Evolutionary conservation across 106 monocot species (phyloP).

Genomic region (Apostasia shenzhenica): DNA sequence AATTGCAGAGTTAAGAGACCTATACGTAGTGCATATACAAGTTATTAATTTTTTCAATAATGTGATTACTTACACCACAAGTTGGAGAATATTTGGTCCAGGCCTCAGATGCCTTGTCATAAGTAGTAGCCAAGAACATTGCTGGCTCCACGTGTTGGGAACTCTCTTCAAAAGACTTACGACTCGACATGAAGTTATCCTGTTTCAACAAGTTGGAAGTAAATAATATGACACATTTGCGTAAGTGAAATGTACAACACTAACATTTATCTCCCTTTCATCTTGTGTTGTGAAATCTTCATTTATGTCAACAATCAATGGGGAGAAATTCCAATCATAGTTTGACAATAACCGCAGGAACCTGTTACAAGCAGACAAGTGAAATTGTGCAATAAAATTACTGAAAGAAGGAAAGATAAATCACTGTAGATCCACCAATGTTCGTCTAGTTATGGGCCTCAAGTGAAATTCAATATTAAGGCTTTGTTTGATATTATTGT

Average conservation of each 20-base stretch:
- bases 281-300: slow-evolving; percentile 51
- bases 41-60: neutral
- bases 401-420: too few relatives aligned
- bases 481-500: too few relatives aligned
- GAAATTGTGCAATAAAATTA: too few relatives aligned
- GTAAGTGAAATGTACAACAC: slow-evolving; percentile 1
- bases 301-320: slow-evolving; percentile 89
- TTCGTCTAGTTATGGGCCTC: too few relatives aligned
- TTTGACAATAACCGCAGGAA: slow-evolving; percentile 78
- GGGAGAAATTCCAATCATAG: slow-evolving; percentile 78
- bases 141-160: slow-evolving; percentile 36
- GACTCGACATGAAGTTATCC: slow-evolving; percentile 61
- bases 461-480: too few relatives aligned
- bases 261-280: slow-evolving; percentile 70
- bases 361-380: slow-evolving; percentile 22
- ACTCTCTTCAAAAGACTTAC: slow-evolving; percentile 66
- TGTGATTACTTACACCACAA: slow-evolving; percentile 34
- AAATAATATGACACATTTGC: neutral
- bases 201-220: slow-evolving; percentile 11
- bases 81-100: slow-evolving; percentile 83
- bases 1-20: too few relatives aligned
- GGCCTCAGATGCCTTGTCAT: slow-evolving; percentile 84
- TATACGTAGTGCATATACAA: too few relatives aligned
- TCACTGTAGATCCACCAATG: too few relatives aligned
- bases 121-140: slow-evolving; percentile 87